Evolutionary conservation across 1,139 yeast species (phyloP).

Genomic region (Yamadazyma pseudoaaseri): DNA sequence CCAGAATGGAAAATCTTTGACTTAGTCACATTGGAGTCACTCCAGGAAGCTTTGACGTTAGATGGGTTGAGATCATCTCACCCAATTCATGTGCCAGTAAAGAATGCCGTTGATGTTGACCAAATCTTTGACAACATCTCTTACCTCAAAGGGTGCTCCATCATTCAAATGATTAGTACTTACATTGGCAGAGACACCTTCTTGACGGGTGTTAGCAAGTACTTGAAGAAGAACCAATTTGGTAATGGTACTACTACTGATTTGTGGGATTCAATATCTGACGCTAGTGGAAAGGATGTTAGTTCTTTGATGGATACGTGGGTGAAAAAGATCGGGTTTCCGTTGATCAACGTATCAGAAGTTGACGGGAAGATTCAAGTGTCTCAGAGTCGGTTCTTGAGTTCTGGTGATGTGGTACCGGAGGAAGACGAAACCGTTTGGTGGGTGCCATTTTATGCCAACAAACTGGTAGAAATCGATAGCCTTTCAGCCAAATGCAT

Average conservation of each 20-base stretch:
- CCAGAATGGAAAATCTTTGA: slow-evolving; percentile 91
- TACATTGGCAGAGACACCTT: slow-evolving; percentile 67
- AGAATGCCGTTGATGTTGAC: slow-evolving; percentile 76
- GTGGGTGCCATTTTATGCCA: slow-evolving; percentile 66
- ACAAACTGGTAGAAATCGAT: slow-evolving; percentile 6
- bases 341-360: slow-evolving; percentile 62
- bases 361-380: background rate
- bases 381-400: slow-evolving; percentile 51
- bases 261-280: slow-evolving; percentile 74
- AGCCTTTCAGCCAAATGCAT: slow-evolving; percentile 19
- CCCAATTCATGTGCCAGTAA: slow-evolving; percentile 84
- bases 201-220: slow-evolving; percentile 69
- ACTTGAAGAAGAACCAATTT: slow-evolving; percentile 67
- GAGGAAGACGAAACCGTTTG: slow-evolving; percentile 71
- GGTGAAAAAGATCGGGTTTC: slow-evolving; percentile 84
- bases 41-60: slow-evolving; percentile 67
- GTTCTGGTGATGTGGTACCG: slow-evolving; percentile 73
- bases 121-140: slow-evolving; percentile 86
- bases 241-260: slow-evolving; percentile 79
- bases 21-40: slow-evolving; percentile 63
- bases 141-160: slow-evolving; percentile 78
- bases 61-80: slow-evolving; percentile 78
- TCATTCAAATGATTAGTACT: slow-evolving; percentile 67
- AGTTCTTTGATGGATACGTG: slow-evolving; percentile 72
- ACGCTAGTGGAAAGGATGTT: slow-evolving; percentile 74